Percentiles rank a stretch among this genome's conserved stretches.
Conservation (phyloP, 176 grass and related monocot genomes). For the Echinochloa phyllopogon region DNA sequence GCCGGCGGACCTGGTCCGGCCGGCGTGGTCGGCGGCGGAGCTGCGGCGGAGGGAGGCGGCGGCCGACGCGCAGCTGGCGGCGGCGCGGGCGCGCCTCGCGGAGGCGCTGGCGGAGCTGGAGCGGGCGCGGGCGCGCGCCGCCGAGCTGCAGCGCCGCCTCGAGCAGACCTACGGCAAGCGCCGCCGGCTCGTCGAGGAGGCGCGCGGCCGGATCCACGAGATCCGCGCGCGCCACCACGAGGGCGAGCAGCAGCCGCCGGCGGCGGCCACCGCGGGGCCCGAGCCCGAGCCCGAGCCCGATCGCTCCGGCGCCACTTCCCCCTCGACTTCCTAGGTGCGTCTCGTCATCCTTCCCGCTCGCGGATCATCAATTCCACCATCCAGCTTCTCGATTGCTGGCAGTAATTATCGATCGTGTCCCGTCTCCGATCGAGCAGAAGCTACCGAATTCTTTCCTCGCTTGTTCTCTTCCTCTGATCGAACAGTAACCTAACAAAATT, state of each 20-base stretch:
- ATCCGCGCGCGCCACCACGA: slow-evolving; percentile 38
- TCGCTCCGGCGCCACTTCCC: background rate
- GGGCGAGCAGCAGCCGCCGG: no score
- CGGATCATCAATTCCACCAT: background rate
- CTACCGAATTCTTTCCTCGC: background rate
- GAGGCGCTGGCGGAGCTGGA: slow-evolving; percentile 62
- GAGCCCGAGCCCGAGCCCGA: slow-evolving; percentile 27
- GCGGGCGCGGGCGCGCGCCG: slow-evolving; percentile 57
- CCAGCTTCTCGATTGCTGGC: background rate
- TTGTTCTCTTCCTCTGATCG: background rate
- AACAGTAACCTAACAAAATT: background rate
- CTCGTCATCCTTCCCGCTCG: background rate
- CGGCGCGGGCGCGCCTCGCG: slow-evolving; percentile 55
- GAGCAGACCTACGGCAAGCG: slow-evolving; percentile 62
- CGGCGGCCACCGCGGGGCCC: background rate
- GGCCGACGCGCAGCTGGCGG: slow-evolving; percentile 59
- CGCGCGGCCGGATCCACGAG: slow-evolving; percentile 53
- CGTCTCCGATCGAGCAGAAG: background rate
- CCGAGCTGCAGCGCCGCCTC: slow-evolving; percentile 56
- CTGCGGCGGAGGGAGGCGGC: slow-evolving; percentile 42
- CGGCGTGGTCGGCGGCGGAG: slow-evolving; percentile 39
- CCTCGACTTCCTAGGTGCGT: slow-evolving; percentile 27
- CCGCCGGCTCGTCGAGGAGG: slow-evolving; percentile 39
- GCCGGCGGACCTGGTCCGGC: slow-evolving; percentile 1
- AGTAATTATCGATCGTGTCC: background rate